Evolutionary conservation across 768 basidiomycete species (phyloP).

Genomic region (Tulasnella sp.): DNA sequence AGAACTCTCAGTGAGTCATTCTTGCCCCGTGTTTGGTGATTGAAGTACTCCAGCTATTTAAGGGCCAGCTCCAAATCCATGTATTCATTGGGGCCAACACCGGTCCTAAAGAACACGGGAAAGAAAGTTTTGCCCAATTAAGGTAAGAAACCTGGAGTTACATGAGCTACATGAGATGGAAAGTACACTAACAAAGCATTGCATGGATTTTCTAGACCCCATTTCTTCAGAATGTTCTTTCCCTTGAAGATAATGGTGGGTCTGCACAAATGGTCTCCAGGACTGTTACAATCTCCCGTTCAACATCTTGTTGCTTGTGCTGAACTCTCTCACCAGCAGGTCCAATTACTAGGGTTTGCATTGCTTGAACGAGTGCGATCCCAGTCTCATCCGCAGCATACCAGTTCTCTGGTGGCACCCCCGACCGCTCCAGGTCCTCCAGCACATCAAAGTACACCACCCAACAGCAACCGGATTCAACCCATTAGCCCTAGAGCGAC

Average conservation of each 20-base stretch:
- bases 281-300: slow-evolving; percentile 13
- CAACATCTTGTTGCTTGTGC: neutral
- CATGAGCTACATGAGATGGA: neutral
- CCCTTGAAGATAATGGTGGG: slow-evolving; percentile 15
- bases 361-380: neutral
- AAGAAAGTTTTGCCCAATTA: neutral
- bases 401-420: neutral
- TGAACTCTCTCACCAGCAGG: slow-evolving; percentile 8
- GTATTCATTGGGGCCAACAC: neutral
- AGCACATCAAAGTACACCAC: slow-evolving; percentile 2
- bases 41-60: neutral
- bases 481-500: neutral
- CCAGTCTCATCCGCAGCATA: slow-evolving; percentile 15
- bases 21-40: neutral
- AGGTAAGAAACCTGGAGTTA: neutral
- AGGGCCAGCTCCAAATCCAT: neutral
- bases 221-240: neutral
- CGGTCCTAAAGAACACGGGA: neutral
- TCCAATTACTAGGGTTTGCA: slow-evolving; percentile 11
- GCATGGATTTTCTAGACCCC: slow-evolving; percentile 6
- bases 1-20: slow-evolving; percentile 30
- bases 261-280: slow-evolving; percentile 10
- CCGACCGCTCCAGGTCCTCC: neutral
- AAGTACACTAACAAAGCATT: neutral
- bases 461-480: neutral